Percentiles rank a stretch among this genome's conserved stretches.
Evolutionary conservation across 2,329 filamentous ascomycete genomes (phyloP).

Genomic region (Tolypocladium endophyticum): DNA sequence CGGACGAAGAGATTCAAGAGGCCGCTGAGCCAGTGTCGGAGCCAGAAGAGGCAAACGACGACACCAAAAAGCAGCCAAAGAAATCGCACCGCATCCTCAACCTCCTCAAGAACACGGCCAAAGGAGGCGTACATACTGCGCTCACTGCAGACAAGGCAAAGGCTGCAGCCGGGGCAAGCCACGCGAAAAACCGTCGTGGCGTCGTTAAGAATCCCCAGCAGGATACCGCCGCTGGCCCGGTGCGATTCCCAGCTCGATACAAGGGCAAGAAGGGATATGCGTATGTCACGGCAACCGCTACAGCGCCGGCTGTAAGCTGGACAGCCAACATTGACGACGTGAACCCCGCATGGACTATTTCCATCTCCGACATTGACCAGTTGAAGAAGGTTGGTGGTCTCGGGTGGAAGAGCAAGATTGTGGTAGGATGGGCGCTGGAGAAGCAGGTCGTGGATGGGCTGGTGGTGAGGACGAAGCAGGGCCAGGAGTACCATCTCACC

Average conservation of each 20-base stretch:
- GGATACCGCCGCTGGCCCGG: conserved; percentile 48
- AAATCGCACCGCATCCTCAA: conserved; percentile 40
- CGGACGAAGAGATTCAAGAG: conserved; percentile 52
- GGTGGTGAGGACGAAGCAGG: conserved; percentile 49
- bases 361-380: conserved; percentile 60
- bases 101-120: conserved; percentile 58
- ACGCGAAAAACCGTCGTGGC: conserved; percentile 61
- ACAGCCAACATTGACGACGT: conserved; percentile 43
- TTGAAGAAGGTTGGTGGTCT: conserved; percentile 71
- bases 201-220: conserved; percentile 41
- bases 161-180: conserved; percentile 45
- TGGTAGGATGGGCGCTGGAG: conserved; percentile 70
- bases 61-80: conserved; percentile 30
- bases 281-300: conserved; percentile 57
- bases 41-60: conserved; percentile 22
- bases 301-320: conserved; percentile 57
- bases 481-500: conserved; percentile 51
- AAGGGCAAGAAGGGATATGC: conserved; percentile 62
- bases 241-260: conserved; percentile 65
- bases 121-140: conserved; percentile 61
- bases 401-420: conserved; percentile 75
- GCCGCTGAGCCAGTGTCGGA: conserved; percentile 41
- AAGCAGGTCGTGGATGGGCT: conserved; percentile 67
- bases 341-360: conserved; percentile 57
- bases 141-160: conserved; percentile 62